These are phyloP conservation scores for Hylodesmum podocarpum DNA, from an alignment of 306 rosid species.

Conservation along the genomic window DNA sequence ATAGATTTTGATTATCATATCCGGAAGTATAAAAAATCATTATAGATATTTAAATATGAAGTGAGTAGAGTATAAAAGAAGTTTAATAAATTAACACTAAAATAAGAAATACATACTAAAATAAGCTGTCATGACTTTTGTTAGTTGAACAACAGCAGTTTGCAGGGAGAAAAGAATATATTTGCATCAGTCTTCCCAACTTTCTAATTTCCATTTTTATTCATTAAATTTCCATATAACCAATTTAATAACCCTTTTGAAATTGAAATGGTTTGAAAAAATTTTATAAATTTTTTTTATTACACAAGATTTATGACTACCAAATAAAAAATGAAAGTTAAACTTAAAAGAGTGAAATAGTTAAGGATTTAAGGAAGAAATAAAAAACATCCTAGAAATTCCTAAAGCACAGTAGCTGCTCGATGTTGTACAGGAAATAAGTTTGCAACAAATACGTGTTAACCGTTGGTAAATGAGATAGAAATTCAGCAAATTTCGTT, in stretches of 20 bases:
- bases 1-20: too few relatives aligned
- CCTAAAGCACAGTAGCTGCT: background rate
- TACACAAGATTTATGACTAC: background rate
- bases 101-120: too few relatives aligned
- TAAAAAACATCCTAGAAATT: background rate
- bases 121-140: too few relatives aligned
- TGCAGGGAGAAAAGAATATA: too few relatives aligned
- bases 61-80: too few relatives aligned
- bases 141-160: too few relatives aligned
- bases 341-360: background rate
- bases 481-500: background rate
- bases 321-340: background rate
- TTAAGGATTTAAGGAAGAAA: background rate
- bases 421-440: background rate
- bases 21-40: too few relatives aligned
- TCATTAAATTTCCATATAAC: too few relatives aligned
- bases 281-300: background rate
- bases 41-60: too few relatives aligned
- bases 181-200: too few relatives aligned
- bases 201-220: too few relatives aligned
- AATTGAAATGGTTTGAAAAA: background rate
- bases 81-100: too few relatives aligned
- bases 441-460: background rate
- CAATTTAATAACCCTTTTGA: background rate
- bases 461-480: background rate